A percentile compares a stretch with the other conserved stretches of the same genome.
phyloP scores from a whole-genome alignment of 2,329 filamentous ascomycete genomes.

The Rutstroemia sp. region DNA sequence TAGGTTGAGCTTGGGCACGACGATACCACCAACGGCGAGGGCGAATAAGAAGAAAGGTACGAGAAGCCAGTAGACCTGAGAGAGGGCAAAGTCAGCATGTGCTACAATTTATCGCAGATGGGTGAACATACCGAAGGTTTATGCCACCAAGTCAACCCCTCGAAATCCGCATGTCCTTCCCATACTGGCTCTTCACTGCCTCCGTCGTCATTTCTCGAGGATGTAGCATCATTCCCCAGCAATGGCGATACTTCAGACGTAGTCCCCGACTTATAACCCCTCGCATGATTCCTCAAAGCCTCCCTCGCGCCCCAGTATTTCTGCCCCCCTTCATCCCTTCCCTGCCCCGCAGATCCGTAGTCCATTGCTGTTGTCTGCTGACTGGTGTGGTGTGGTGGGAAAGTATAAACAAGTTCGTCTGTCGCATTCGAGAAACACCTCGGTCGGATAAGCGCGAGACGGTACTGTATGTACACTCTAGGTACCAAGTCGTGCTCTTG shows the following conservation, averaged over 20 bases:
- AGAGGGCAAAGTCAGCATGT: background rate
- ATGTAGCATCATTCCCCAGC: conserved; percentile 17
- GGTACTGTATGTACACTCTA: no score
- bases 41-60: conserved; percentile 75
- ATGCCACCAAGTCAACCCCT: conserved; percentile 53
- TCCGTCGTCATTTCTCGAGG: background rate
- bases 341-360: background rate
- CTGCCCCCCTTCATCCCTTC: background rate
- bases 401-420: background rate
- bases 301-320: conserved; percentile 21
- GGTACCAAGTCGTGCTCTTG: background rate
- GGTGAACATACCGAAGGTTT: conserved; percentile 48
- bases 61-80: conserved; percentile 74
- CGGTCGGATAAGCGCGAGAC: background rate
- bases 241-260: conserved; percentile 19
- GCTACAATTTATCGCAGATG: background rate
- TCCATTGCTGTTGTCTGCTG: conserved; percentile 3
- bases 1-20: conserved; percentile 83
- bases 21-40: conserved; percentile 75
- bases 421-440: background rate
- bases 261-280: conserved; percentile 6
- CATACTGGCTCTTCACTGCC: conserved; percentile 31
- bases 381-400: background rate
- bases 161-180: conserved; percentile 50
- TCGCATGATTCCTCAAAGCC: conserved; percentile 19